Evolutionary conservation across 768 basidiomycete genomes (phyloP).

Genomic region (Zangia roseola): DNA sequence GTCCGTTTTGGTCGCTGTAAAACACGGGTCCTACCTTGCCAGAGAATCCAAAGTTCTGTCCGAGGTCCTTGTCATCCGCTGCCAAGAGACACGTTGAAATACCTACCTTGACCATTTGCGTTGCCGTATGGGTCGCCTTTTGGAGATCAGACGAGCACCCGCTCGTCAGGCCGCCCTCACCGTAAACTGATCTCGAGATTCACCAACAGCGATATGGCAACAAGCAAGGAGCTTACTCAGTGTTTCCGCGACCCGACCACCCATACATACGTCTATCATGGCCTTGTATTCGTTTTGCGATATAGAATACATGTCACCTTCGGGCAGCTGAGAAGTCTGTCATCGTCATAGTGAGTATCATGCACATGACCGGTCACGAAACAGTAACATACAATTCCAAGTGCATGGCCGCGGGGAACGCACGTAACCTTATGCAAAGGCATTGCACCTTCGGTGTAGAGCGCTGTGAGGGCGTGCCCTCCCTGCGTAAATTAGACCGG

Average conservation of each 20-base stretch:
- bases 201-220: constrained; percentile 3
- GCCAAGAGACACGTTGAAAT: neutral
- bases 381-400: constrained; percentile 68
- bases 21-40: constrained; percentile 78
- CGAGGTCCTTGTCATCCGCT: neutral
- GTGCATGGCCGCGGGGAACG: constrained; percentile 90
- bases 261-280: constrained; percentile 88
- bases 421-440: constrained; percentile 98
- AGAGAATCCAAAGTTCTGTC: constrained; percentile 77
- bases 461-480: constrained; percentile 90
- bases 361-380: neutral
- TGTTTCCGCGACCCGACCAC: constrained; percentile 94
- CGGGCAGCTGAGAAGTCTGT: constrained; percentile 76
- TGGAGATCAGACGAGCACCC: constrained; percentile 89
- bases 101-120: constrained; percentile 84
- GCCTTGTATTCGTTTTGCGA: constrained; percentile 75
- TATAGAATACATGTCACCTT: constrained; percentile 71
- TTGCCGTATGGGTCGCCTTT: constrained; percentile 76
- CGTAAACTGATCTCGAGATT: constrained; percentile 61
- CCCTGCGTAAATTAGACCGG: constrained; percentile 46
- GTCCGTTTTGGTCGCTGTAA: constrained; percentile 69
- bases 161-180: constrained; percentile 83
- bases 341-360: constrained; percentile 6
- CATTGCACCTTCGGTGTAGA: constrained; percentile 94
- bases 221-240: constrained; percentile 50